Evolutionary conservation across 495 filamentous ascomycete species (phyloP).

Genomic region (Usnea hakonensis): DNA sequence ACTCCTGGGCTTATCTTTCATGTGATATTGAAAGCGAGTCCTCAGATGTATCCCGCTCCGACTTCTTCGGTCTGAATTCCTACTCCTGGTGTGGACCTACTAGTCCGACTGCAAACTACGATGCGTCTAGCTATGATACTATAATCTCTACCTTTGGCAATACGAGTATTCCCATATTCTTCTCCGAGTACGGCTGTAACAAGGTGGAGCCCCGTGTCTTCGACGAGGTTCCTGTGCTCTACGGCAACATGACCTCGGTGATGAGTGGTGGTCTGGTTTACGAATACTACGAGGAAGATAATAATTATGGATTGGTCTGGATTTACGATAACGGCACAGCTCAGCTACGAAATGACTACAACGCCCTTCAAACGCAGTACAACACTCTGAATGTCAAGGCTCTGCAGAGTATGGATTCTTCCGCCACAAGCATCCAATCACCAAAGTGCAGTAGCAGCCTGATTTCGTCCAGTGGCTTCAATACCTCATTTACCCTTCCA

Average conservation of each 20-base stretch:
- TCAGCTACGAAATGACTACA: constrained; percentile 61
- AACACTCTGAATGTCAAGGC: constrained; percentile 60
- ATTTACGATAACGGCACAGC: constrained; percentile 58
- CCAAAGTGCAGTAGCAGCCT: constrained; percentile 52
- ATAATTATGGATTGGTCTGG: constrained; percentile 73
- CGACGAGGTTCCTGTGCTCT: constrained; percentile 72
- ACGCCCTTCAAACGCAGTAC: constrained; percentile 66
- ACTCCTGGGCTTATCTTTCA: constrained; percentile 76
- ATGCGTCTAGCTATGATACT: constrained; percentile 60
- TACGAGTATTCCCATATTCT: constrained; percentile 81
- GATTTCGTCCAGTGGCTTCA: constrained; percentile 57
- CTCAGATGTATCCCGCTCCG: constrained; percentile 57
- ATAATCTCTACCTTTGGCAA: constrained; percentile 63
- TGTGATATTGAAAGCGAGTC: constrained; percentile 63
- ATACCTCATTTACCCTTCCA: constrained; percentile 70
- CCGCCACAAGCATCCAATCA: constrained; percentile 44
- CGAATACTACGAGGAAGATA: constrained; percentile 69
- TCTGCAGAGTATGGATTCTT: constrained; percentile 51
- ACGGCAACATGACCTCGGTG: constrained; percentile 71
- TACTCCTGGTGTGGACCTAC: constrained; percentile 82
- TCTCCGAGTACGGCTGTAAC: constrained; percentile 97
- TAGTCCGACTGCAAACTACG: constrained; percentile 50
- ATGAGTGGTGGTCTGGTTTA: constrained; percentile 88
- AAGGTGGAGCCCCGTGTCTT: constrained; percentile 68
- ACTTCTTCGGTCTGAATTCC: constrained; percentile 90